Evolutionary conservation across 352 stramenopile species (phyloP).

Genomic region (Thalassiosira sp.): DNA sequence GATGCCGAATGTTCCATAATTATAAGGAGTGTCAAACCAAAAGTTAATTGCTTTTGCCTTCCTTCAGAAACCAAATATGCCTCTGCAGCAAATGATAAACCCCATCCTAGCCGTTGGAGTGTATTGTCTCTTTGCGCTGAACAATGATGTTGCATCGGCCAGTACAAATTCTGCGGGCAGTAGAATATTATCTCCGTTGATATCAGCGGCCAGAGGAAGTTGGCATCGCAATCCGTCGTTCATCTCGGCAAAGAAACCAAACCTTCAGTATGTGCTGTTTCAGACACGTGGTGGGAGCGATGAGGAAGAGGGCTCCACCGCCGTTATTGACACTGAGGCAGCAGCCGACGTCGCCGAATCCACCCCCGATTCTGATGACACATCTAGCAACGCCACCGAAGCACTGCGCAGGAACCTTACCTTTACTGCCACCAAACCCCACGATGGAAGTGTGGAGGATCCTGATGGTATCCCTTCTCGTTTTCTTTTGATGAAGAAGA

Average conservation of each 20-base stretch:
- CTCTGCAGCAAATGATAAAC: too few relatives aligned
- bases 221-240: conserved; percentile 9
- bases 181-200: background rate
- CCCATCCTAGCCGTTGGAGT: too few relatives aligned
- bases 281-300: conserved; percentile 30
- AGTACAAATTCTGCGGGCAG: background rate
- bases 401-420: conserved; percentile 24
- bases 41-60: too few relatives aligned
- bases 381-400: background rate
- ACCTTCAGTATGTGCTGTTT: conserved; percentile 8
- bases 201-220: background rate
- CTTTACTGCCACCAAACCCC: conserved; percentile 58
- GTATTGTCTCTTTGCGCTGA: background rate
- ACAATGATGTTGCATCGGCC: background rate
- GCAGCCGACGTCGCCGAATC: background rate
- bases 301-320: conserved; percentile 9
- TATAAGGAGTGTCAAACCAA: too few relatives aligned
- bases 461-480: conserved; percentile 71
- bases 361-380: background rate
- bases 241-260: conserved; percentile 5
- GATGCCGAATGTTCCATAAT: too few relatives aligned
- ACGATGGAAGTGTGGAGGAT: conserved; percentile 70
- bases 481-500: conserved; percentile 75
- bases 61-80: too few relatives aligned
- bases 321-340: background rate